phyloP scores from a whole-genome alignment of 495 filamentous ascomycete species.

The Penicillium salamii region DNA sequence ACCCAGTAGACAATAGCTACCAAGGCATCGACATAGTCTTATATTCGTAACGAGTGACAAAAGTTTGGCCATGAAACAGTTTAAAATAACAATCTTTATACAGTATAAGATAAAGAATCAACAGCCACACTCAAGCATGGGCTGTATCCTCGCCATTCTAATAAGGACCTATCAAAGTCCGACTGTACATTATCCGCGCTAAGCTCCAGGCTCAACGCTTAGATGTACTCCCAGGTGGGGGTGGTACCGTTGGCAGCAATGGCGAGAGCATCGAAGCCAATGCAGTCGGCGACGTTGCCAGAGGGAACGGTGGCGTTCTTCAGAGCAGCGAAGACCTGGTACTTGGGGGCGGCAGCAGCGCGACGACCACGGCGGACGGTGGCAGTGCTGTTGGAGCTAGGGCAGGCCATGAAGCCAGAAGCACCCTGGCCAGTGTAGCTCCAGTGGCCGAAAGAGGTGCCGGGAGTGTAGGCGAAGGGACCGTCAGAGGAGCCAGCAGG shows the following conservation, averaged over 20 bases:
- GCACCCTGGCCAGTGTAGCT: conserved; percentile 25
- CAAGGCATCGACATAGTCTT: background rate
- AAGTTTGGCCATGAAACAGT: background rate
- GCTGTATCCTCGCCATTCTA: background rate
- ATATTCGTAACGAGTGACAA: background rate
- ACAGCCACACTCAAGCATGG: background rate
- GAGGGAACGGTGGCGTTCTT: conserved; percentile 33
- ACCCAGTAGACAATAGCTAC: too few species aligned
- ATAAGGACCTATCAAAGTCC: background rate
- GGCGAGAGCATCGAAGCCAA: conserved; percentile 31
- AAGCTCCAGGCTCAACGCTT: conserved; percentile 4
- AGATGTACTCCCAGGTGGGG: conserved; percentile 36
- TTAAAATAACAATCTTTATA: background rate
- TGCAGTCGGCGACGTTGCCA: conserved; percentile 29
- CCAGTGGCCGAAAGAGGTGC: conserved; percentile 22
- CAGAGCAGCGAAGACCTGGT: conserved; percentile 36
- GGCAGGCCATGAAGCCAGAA: conserved; percentile 38
- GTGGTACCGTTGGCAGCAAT: conserved; percentile 8
- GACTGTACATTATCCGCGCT: background rate
- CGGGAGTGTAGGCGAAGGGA: conserved; percentile 36
- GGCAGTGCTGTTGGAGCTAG: conserved; percentile 11
- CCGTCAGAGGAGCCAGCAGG: conserved; percentile 46
- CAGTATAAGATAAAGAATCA: background rate
- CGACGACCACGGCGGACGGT: conserved; percentile 4
- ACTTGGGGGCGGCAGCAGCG: conserved; percentile 15